phyloP scores from a whole-genome alignment of 2,329 filamentous ascomycete genomes.

The Dendrostoma leiphaemia region DNA sequence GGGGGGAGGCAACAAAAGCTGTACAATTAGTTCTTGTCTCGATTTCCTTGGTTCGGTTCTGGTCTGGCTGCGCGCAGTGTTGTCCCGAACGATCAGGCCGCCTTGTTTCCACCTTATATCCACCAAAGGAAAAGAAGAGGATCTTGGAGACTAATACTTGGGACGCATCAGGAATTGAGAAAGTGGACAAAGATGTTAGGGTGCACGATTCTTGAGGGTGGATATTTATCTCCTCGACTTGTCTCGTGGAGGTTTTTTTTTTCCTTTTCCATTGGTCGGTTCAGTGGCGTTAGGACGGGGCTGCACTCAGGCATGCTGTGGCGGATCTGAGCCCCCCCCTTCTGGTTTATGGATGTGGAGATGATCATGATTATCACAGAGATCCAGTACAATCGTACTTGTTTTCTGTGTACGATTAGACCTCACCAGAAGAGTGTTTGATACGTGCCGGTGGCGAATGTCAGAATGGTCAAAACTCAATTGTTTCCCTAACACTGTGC shows the following conservation, averaged over 20 bases:
- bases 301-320: not conserved
- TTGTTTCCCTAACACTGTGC: too few species aligned
- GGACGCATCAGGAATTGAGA: conserved; percentile 19
- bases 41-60: not conserved
- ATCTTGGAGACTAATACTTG: conserved; percentile 15
- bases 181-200: not conserved
- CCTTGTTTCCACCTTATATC: conserved; percentile 7
- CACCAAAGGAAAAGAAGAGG: not conserved
- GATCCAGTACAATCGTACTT: not conserved
- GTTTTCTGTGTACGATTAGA: too few species aligned
- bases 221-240: not conserved
- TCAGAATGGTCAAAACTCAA: too few species aligned
- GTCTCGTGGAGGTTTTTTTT: not conserved
- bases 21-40: conserved; percentile 6
- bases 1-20: not conserved
- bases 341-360: not conserved
- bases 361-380: not conserved
- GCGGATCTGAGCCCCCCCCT: not conserved
- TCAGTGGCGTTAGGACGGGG: not conserved
- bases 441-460: too few species aligned
- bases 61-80: conserved; percentile 8
- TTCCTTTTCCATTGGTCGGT: not conserved
- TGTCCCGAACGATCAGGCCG: conserved; percentile 13
- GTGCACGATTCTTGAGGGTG: not conserved
- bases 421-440: too few species aligned